Evolutionary conservation across 805 yeast species (phyloP), one percentile per base, ranked within the genome.

Genomic region (Cyberlindnera saturnus): DNA sequence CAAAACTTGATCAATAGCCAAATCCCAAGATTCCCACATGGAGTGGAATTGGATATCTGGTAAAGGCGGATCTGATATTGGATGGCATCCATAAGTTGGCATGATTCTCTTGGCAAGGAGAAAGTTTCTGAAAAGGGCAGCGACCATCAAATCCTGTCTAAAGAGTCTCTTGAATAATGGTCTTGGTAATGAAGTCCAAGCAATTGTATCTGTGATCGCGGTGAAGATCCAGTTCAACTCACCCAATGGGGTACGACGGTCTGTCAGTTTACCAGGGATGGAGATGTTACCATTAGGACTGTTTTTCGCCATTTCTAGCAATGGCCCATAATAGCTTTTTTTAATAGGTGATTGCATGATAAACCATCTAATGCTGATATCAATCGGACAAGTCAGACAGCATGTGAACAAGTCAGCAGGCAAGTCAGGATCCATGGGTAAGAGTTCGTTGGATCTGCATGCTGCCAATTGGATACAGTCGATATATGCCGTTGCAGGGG

Each of bases 21-120:
- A 70, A 59, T 93, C 98, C 98, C 99, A 93, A 0, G 96, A 82
- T 46, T 88, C 93, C 99, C 99, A 93, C 86, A 93, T 82, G 5
- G 95, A 80, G 59, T 93, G 97, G 48, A 77, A 75, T 38, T 86
- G 79, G 6, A 82, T 77, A 42, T 88, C 93, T 0, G 99, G 98
- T 32, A 93, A 67, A 9, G 86, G 88, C 1, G 99, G 99, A 49
- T 88, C 95, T 15, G 96, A 87, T 3, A 90, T 80, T 1, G 99
- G 98, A 58, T 89, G 95, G 60, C 97, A 90, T 46, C 90, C 89
- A 52, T 85, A 81, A 54, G 84, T 81, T 3, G 96, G 89, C 97
- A 93, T 88, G 34, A 93, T 84, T 51, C 96, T 75, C 57, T 86
- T 90, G 0, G 99, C 99, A 17, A 93, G 68, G 20, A 93, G 62